phyloP scores from a whole-genome alignment of 2,329 filamentous ascomycete genomes.

The Pseudogymnoascus sp. region DNA sequence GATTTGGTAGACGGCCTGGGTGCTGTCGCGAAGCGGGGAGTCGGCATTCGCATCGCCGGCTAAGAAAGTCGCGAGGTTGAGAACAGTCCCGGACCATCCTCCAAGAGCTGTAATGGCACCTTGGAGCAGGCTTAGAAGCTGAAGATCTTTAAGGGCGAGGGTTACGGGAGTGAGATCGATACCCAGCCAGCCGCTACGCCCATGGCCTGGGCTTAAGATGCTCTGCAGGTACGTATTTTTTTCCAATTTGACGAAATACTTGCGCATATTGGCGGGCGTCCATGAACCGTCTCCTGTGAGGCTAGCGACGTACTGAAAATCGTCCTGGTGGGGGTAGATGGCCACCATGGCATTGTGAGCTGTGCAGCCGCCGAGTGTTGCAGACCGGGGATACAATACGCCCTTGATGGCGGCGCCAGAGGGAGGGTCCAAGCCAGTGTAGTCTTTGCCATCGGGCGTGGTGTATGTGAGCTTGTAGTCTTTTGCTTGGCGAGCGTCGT shows the following conservation, averaged over 20 bases:
- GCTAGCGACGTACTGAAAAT: slow-evolving; percentile 20
- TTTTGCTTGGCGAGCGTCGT: slow-evolving; percentile 12
- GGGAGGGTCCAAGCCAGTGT: slow-evolving; percentile 23
- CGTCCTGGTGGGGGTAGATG: slow-evolving; percentile 18
- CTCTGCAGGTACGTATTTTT: slow-evolving; percentile 13
- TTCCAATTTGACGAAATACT: slow-evolving; percentile 19
- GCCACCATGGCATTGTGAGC: slow-evolving; percentile 23
- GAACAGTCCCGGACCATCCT: not conserved
- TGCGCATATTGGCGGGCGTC: slow-evolving; percentile 20
- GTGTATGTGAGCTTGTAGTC: slow-evolving; percentile 30
- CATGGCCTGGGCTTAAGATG: slow-evolving; percentile 18
- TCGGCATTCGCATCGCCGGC: slow-evolving; percentile 21
- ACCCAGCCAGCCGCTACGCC: slow-evolving; percentile 27
- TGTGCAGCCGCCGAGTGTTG: slow-evolving; percentile 27
- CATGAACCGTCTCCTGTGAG: slow-evolving; percentile 24
- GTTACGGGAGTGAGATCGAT: slow-evolving; percentile 14
- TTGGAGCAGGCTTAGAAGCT: slow-evolving; percentile 16
- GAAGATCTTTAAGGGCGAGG: slow-evolving; percentile 12
- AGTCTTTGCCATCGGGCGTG: slow-evolving; percentile 23
- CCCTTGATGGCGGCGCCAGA: slow-evolving; percentile 21
- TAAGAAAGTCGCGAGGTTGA: slow-evolving; percentile 16
- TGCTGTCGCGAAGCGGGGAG: slow-evolving; percentile 18
- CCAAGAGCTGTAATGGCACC: slow-evolving; percentile 14
- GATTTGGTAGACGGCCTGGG: slow-evolving; percentile 23
- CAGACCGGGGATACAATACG: slow-evolving; percentile 26